A percentile compares a stretch with the other conserved stretches of the same genome.
phyloP scores from a whole-genome alignment of 768 basidiomycete species.

The Cystobasidium ongulense region DNA sequence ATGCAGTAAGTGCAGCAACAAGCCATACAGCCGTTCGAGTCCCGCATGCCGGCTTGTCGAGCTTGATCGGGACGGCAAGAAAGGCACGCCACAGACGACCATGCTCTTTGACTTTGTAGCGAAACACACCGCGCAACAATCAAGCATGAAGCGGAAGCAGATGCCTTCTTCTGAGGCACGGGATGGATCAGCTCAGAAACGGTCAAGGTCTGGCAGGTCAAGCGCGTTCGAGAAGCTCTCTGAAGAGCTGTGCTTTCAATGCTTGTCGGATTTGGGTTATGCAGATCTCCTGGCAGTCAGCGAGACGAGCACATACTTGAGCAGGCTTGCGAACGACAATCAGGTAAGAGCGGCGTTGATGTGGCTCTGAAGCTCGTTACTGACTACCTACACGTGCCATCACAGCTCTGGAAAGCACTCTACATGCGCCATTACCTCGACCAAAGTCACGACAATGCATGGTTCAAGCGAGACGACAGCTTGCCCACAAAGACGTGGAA shows the following conservation, averaged over 20 bases:
- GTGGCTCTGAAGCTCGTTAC: background rate
- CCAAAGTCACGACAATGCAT: background rate
- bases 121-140: background rate
- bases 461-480: background rate
- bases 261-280: conserved; percentile 1
- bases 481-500: conserved; percentile 28
- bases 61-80: background rate
- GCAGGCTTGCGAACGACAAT: conserved; percentile 25
- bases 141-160: background rate
- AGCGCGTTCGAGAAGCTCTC: background rate
- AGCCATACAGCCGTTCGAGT: background rate
- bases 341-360: background rate
- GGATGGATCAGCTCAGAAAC: background rate
- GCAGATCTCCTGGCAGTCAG: background rate
- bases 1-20: background rate
- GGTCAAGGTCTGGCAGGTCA: background rate
- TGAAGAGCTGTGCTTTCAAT: conserved; percentile 23
- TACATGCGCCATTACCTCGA: background rate
- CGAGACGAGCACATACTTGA: background rate
- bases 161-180: background rate
- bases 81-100: background rate
- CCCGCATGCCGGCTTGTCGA: background rate
- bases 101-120: background rate
- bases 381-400: background rate
- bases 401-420: conserved; percentile 18